Conservation (phyloP, 345 rosid genomes). For the Aquilaria malaccensis region DNA sequence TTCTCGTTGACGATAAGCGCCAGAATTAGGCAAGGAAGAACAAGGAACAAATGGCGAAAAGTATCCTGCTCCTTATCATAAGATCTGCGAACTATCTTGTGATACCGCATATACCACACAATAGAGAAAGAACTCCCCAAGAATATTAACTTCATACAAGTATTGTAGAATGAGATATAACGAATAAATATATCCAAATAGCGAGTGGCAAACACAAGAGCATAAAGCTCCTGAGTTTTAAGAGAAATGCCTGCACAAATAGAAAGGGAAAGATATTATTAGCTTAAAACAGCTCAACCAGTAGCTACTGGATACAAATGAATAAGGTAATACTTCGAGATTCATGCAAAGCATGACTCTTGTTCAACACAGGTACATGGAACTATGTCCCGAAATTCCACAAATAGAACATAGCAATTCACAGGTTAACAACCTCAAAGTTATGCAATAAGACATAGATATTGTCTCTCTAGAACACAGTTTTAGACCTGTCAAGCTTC, state of each 20-base stretch:
- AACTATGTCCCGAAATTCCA: too few species aligned
- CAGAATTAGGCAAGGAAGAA: slow-evolving; percentile 56
- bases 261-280: too few species aligned
- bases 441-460: too few species aligned
- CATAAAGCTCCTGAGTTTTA: slow-evolving; percentile 86
- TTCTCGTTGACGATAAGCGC: slow-evolving; percentile 65
- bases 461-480: too few species aligned
- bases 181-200: slow-evolving; percentile 65
- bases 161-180: slow-evolving; percentile 56
- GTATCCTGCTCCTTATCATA: slow-evolving; percentile 55
- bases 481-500: too few species aligned
- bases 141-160: slow-evolving; percentile 40
- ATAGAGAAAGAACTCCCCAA: slow-evolving; percentile 40
- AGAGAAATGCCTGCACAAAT: slow-evolving; percentile 55
- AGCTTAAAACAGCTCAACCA: too few species aligned
- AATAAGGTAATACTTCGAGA: too few species aligned
- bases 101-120: slow-evolving; percentile 47
- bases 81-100: slow-evolving; percentile 34
- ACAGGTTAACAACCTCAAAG: too few species aligned
- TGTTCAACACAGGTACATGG: too few species aligned
- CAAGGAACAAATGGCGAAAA: slow-evolving; percentile 47
- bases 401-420: too few species aligned
- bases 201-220: slow-evolving; percentile 60
- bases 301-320: too few species aligned
- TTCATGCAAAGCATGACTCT: too few species aligned